Percentiles rank a stretch among this genome's conserved stretches.
These are phyloP conservation scores for Aspergillus bridgeri DNA, from an alignment of 495 filamentous ascomycete genomes.

Conservation along the genomic window DNA sequence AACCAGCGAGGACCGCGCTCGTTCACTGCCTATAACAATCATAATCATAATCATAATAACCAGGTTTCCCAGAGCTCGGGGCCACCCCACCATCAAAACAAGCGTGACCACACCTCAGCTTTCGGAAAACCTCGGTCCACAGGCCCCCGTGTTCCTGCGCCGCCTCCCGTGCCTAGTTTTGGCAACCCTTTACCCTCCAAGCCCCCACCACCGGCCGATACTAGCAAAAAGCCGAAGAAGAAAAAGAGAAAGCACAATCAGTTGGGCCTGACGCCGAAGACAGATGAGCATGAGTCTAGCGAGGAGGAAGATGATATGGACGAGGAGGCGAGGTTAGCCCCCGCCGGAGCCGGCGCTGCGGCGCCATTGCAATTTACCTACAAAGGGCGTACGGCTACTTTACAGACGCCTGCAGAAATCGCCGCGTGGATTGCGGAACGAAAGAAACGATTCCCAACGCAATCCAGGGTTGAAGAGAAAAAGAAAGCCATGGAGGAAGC, in stretches of 20 bases:
- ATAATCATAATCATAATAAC: conserved; percentile 43
- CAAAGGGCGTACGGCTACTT: conserved; percentile 36
- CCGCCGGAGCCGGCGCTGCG: conserved; percentile 21
- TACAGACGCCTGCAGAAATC: conserved; percentile 63
- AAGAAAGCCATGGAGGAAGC: conserved; percentile 44
- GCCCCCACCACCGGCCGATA: conserved; percentile 49
- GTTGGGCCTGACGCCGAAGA: conserved; percentile 73
- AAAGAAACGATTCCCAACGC: conserved; percentile 72
- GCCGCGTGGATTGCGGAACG: conserved; percentile 78
- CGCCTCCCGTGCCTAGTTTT: conserved; percentile 61
- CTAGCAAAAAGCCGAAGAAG: conserved; percentile 56
- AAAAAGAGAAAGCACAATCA: conserved; percentile 76
- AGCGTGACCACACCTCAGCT: conserved; percentile 40
- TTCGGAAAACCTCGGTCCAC: conserved; percentile 40
- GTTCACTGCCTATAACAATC: conserved; percentile 44
- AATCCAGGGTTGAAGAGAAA: conserved; percentile 53
- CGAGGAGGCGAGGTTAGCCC: conserved; percentile 57
- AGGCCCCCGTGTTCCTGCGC: conserved; percentile 42
- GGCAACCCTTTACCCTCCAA: conserved; percentile 57
- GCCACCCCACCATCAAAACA: conserved; percentile 29
- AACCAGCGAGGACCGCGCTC: conserved; percentile 37
- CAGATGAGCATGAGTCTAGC: conserved; percentile 68
- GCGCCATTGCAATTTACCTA: conserved; percentile 43
- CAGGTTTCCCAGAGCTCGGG: conserved; percentile 35
- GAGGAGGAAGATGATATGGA: conserved; percentile 69